These are phyloP conservation scores for Clavispora fructus DNA, from an alignment of 805 yeast species.

Conservation along the genomic window DNA sequence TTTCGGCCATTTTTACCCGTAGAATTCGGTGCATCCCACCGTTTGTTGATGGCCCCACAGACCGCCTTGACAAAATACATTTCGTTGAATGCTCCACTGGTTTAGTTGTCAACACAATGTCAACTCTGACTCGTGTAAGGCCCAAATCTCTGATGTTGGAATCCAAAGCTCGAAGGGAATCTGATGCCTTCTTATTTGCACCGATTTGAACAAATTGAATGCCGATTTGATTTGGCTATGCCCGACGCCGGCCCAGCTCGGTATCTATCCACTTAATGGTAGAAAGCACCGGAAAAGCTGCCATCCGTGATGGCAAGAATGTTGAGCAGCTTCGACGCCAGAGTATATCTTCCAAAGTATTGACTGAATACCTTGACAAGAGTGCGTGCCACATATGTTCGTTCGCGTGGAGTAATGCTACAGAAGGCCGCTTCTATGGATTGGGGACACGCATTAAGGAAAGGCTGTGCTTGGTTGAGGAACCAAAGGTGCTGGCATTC, in stretches of 20 bases:
- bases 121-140: slow-evolving; percentile 9
- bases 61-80: slow-evolving; percentile 11
- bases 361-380: slow-evolving; percentile 6
- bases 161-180: slow-evolving; percentile 8
- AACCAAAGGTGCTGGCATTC: slow-evolving; percentile 14
- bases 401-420: slow-evolving; percentile 7
- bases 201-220: slow-evolving; percentile 14
- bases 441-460: slow-evolving; percentile 6
- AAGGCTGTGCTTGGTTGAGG: slow-evolving; percentile 5
- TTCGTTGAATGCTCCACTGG: slow-evolving; percentile 11
- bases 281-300: slow-evolving; percentile 9
- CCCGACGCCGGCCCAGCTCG: slow-evolving; percentile 7
- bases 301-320: slow-evolving; percentile 15
- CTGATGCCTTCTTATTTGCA: slow-evolving; percentile 8
- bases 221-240: slow-evolving; percentile 11
- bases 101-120: no score
- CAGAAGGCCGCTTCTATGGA: slow-evolving; percentile 9
- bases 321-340: slow-evolving; percentile 10
- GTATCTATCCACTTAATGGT: slow-evolving; percentile 12
- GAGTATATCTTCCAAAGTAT: slow-evolving; percentile 9
- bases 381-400: slow-evolving; percentile 13
- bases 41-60: slow-evolving; percentile 12
- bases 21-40: slow-evolving; percentile 4
- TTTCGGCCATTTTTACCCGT: not conserved
- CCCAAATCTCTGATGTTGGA: not conserved